Evolutionary conservation across 2,329 filamentous ascomycete species (phyloP).

Genomic region (Aspergillus arachidicola): DNA sequence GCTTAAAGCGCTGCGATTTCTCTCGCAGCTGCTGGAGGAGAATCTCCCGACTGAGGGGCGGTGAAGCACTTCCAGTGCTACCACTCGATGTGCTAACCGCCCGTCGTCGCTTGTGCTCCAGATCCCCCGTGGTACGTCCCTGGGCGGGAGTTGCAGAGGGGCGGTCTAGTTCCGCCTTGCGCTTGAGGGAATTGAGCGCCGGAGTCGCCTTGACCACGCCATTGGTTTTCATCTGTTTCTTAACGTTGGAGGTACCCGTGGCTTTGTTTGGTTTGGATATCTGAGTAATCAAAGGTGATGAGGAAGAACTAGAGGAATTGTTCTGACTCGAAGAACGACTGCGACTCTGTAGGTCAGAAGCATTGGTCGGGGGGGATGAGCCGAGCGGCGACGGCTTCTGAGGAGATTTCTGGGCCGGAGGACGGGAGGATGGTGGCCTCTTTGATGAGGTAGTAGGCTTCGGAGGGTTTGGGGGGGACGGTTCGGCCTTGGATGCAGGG

Average conservation of each 20-base stretch:
- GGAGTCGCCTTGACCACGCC: conserved; percentile 30
- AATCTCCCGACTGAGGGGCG: conserved; percentile 39
- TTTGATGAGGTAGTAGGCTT: conserved; percentile 39
- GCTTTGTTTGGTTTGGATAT: conserved; percentile 33
- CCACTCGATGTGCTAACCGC: conserved; percentile 43
- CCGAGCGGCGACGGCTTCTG: conserved; percentile 65
- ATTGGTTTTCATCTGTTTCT: conserved; percentile 30
- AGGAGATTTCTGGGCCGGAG: conserved; percentile 51
- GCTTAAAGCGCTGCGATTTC: conserved; percentile 55
- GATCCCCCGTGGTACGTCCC: conserved; percentile 37
- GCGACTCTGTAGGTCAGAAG: conserved; percentile 58
- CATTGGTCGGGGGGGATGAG: conserved; percentile 63
- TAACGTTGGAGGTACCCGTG: conserved; percentile 20
- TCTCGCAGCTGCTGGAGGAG: conserved; percentile 42
- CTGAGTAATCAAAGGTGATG: conserved; percentile 48
- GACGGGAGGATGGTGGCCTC: conserved; percentile 39
- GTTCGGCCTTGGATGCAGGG: conserved; percentile 27
- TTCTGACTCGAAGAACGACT: conserved; percentile 44
- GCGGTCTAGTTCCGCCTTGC: conserved; percentile 42
- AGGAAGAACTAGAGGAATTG: conserved; percentile 49
- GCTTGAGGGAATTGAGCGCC: conserved; percentile 40
- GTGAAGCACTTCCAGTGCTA: conserved; percentile 46
- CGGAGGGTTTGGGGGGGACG: conserved; percentile 25
- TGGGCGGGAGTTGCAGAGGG: conserved; percentile 22
- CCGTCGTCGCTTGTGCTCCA: conserved; percentile 46